Evolutionary conservation across 2,329 filamentous ascomycete species (phyloP), one percentile per base, ranked within the genome.

Genomic region (Diaporthe aspalathi): DNA sequence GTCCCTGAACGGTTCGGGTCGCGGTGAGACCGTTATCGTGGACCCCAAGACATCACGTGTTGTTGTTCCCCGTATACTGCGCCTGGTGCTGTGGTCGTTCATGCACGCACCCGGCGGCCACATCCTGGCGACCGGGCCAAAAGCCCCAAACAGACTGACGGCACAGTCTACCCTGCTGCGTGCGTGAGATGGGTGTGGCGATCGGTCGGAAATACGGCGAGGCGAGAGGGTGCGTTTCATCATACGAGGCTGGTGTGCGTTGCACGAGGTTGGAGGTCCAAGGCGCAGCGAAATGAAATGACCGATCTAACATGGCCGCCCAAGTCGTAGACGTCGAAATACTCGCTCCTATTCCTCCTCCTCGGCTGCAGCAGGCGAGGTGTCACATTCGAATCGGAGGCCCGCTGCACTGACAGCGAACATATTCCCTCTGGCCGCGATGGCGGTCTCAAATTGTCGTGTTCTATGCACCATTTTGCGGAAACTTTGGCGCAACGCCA

Each of bases 41-140:
- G n/a, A 35, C 53, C n/a, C n/a, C 67, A 60, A 56, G 24, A 57
- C 24, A 49, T 60, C n/a, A 38, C 53, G 53, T 40, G 47, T 38
- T 68, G 53, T 52, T n/a, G n/a, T 32, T 47, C 53, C 45, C 5
- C 45, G 53, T 50, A 29, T 22, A 35, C 35, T 9, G 12, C n/a
- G 60, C 9, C 60, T 29, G 29, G 45, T 38, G 20, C 43, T 50
- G 53, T 52, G 5, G 22, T 43, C 40, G 53, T 60, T 60, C 53
- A 68, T 68, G 67, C 66, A 52, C 32, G 67, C 32, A 35, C 24
- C 67, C 54, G 53, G 27, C 40, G 56, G 67, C 45, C n/a, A 27
- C 56, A 22, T 32, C 43, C 29, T 43, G 54, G 56, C 47, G 45
- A 62, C 47, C 54, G 32, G 67, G 22, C 53, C 54, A 60, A 14